Conservation (phyloP, 768 basidiomycete species). For the Termitomyces sp. region DNA sequence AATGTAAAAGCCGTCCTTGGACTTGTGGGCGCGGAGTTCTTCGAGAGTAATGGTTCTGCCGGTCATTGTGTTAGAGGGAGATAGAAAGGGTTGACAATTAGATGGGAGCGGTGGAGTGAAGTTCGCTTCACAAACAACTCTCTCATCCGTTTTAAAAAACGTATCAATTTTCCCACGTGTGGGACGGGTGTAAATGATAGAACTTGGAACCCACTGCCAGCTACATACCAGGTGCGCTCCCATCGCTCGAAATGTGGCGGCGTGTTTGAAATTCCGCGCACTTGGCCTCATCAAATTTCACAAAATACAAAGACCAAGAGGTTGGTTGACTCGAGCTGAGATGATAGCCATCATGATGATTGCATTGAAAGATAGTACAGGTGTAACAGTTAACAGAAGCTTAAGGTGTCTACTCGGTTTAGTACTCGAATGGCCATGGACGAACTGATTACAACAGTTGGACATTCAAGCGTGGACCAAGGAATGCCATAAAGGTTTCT, state of each 20-base stretch:
- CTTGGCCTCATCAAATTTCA: not conserved
- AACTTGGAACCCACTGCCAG: not conserved
- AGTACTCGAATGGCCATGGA: conserved; percentile 76
- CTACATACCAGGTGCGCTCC: too few relatives aligned
- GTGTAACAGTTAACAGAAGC: too few relatives aligned
- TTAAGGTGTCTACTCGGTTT: conserved; percentile 53
- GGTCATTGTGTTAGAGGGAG: conserved; percentile 32
- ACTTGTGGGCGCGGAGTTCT: conserved; percentile 75
- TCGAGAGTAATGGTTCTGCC: conserved; percentile 64
- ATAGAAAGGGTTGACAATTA: conserved; percentile 13
- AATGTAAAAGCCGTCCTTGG: conserved; percentile 76
- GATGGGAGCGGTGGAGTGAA: conserved; percentile 15
- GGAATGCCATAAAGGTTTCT: conserved; percentile 36
- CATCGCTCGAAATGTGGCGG: not conserved
- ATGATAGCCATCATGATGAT: not conserved
- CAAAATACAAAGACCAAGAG: not conserved
- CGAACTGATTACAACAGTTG: conserved; percentile 36
- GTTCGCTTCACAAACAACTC: conserved; percentile 26
- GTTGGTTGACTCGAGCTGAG: not conserved
- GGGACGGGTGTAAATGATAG: conserved; percentile 7
- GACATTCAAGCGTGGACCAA: conserved; percentile 80
- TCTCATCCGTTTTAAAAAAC: conserved; percentile 25
- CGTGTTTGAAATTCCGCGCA: not conserved
- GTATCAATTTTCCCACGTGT: conserved; percentile 31
- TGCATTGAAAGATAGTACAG: conserved; percentile 1